Evolutionary conservation across 2,329 filamentous ascomycete genomes (phyloP).

Genomic region (Zymoseptoria tritici): DNA sequence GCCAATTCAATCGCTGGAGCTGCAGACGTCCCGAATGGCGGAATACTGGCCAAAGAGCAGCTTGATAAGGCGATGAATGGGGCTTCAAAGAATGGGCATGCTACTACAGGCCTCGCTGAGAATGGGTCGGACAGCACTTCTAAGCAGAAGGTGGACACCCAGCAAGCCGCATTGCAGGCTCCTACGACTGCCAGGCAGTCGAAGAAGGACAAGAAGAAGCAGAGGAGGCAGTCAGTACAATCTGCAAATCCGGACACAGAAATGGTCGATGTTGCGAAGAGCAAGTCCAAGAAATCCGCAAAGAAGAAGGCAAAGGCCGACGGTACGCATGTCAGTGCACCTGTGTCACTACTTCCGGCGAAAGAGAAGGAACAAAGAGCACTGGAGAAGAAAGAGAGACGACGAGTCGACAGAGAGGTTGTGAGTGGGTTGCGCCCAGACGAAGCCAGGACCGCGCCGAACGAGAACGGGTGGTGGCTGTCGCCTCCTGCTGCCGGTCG

Average conservation of each 20-base stretch:
- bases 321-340: background rate
- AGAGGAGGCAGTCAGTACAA: background rate
- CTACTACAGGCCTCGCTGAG: background rate
- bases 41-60: background rate
- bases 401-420: constrained; percentile 10
- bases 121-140: background rate
- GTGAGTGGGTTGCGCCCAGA: constrained; percentile 9
- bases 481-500: constrained; percentile 48
- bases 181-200: background rate
- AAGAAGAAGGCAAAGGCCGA: background rate
- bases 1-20: background rate
- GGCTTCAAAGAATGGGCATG: background rate
- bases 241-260: background rate
- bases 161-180: background rate
- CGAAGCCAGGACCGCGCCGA: constrained; percentile 9
- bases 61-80: background rate
- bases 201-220: constrained; percentile 11
- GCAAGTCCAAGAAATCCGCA: background rate
- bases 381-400: constrained; percentile 17
- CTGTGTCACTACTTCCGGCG: background rate
- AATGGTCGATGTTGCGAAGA: background rate
- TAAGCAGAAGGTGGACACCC: background rate
- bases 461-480: constrained; percentile 36
- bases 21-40: constrained; percentile 1
- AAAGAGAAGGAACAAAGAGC: constrained; percentile 7